These are phyloP conservation scores for Mycena sanguinolenta DNA, from an alignment of 768 basidiomycete species.

Conservation along the genomic window DNA sequence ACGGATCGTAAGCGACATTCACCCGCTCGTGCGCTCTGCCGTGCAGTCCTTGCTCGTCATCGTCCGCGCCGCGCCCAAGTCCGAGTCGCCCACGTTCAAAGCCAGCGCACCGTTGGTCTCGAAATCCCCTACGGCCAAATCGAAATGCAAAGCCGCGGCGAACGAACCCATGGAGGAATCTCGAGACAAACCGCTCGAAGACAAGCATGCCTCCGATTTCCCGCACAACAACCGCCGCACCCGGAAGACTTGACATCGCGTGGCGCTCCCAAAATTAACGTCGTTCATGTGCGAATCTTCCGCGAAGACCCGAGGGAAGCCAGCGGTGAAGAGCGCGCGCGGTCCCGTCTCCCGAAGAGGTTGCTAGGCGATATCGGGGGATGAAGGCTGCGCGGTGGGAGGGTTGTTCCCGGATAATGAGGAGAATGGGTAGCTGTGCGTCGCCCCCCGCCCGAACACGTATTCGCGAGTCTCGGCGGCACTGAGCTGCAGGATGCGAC, in stretches of 20 bases:
- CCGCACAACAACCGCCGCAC: slow-evolving; percentile 50
- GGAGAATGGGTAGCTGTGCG: too few relatives aligned
- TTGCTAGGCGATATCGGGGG: slow-evolving; percentile 67
- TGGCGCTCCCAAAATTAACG: slow-evolving; percentile 73
- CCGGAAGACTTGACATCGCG: slow-evolving; percentile 77
- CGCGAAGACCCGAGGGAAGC: too few relatives aligned
- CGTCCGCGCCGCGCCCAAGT: slow-evolving; percentile 60
- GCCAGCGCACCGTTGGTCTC: slow-evolving; percentile 12
- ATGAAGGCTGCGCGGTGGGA: slow-evolving; percentile 66
- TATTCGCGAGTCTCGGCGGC: too few relatives aligned
- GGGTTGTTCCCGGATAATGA: too few relatives aligned
- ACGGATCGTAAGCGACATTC: slow-evolving; percentile 81
- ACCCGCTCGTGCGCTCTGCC: slow-evolving; percentile 72
- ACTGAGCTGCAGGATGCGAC: too few relatives aligned
- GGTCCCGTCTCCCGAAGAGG: slow-evolving; percentile 79
- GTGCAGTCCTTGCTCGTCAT: slow-evolving; percentile 68
- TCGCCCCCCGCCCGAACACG: too few relatives aligned
- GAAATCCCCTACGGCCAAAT: background rate
- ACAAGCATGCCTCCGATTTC: slow-evolving; percentile 39
- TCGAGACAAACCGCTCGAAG: too few relatives aligned
- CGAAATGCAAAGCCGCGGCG: slow-evolving; percentile 36
- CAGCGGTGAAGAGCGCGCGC: background rate
- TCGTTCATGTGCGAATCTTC: slow-evolving; percentile 54
- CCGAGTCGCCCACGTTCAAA: slow-evolving; percentile 54
- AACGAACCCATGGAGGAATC: too few relatives aligned